Evolutionary conservation across 495 filamentous ascomycete species (phyloP).

Genomic region (Immersiella caudata): DNA sequence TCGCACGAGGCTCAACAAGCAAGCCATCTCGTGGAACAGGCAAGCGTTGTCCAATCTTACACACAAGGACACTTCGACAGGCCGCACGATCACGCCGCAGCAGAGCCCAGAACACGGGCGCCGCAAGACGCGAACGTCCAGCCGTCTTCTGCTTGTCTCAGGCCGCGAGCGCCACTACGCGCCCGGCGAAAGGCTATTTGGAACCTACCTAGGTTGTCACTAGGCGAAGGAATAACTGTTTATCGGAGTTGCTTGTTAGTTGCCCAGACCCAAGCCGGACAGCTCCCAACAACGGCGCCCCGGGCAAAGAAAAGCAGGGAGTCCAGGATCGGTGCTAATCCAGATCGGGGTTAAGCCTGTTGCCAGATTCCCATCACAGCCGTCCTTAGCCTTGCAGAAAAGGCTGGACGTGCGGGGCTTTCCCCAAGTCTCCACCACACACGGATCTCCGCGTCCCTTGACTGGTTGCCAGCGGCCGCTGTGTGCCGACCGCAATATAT

Average conservation of each 20-base stretch:
- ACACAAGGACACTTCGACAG: neutral
- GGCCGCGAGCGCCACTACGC: neutral
- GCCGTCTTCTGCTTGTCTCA: neutral
- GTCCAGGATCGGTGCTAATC: conserved; percentile 17
- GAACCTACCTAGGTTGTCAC: neutral
- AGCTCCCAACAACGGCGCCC: neutral
- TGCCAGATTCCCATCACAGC: conserved; percentile 11
- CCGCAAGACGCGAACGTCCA: neutral
- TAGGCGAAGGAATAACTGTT: neutral
- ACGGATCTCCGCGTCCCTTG: neutral
- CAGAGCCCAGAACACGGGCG: neutral
- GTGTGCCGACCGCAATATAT: conserved; percentile 27
- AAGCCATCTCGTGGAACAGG: conserved; percentile 11
- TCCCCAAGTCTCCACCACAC: conserved; percentile 17
- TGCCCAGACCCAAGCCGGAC: conserved; percentile 1
- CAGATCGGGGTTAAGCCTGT: conserved; percentile 16
- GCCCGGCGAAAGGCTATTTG: neutral
- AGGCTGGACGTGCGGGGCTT: conserved; percentile 15
- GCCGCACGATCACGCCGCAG: neutral
- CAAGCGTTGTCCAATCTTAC: conserved; percentile 16
- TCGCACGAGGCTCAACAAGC: conserved; percentile 30
- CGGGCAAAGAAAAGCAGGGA: neutral
- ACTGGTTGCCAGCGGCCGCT: neutral
- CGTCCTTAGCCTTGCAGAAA: neutral
- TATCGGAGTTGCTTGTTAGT: neutral